Percentiles rank a stretch among this genome's conserved stretches.
These are phyloP conservation scores for Chrysanthemum lavandulifolium DNA, from an alignment of 129 eudicot species.

Conservation along the genomic window DNA sequence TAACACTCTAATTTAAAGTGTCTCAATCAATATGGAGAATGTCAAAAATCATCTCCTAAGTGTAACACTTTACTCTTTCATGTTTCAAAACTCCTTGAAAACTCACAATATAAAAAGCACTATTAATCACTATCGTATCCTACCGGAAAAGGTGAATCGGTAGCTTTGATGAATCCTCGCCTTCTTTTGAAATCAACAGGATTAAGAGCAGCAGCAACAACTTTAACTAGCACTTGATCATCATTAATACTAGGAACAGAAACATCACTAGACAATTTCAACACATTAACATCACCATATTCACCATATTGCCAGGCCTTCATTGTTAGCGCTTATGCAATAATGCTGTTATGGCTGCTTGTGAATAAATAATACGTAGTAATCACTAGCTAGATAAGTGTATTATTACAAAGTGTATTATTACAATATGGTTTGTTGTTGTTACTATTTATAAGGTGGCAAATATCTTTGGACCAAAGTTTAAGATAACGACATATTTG, in stretches of 20 bases:
- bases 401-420: not conserved
- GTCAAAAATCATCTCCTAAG: too few relatives aligned
- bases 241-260: constrained; percentile 61
- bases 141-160: constrained; percentile 94
- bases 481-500: not conserved
- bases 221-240: constrained; percentile 85
- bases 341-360: too few relatives aligned
- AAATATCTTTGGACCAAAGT: not conserved
- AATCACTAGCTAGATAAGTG: not conserved
- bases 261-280: constrained; percentile 54
- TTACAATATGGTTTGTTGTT: not conserved
- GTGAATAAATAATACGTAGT: too few relatives aligned
- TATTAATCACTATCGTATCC: not conserved
- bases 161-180: constrained; percentile 65
- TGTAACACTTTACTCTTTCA: not conserved
- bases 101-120: not conserved
- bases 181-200: constrained; percentile 90
- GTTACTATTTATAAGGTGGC: not conserved
- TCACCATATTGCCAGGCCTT: constrained; percentile 87
- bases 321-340: constrained; percentile 31
- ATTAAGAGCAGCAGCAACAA: constrained; percentile 88
- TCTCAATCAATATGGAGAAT: too few relatives aligned
- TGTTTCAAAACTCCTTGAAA: not conserved
- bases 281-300: constrained; percentile 74
- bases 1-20: too few relatives aligned